Base-by-base conservation (phyloP, 305 asterid genomes). In the Fraxinus baroniana region DNA sequence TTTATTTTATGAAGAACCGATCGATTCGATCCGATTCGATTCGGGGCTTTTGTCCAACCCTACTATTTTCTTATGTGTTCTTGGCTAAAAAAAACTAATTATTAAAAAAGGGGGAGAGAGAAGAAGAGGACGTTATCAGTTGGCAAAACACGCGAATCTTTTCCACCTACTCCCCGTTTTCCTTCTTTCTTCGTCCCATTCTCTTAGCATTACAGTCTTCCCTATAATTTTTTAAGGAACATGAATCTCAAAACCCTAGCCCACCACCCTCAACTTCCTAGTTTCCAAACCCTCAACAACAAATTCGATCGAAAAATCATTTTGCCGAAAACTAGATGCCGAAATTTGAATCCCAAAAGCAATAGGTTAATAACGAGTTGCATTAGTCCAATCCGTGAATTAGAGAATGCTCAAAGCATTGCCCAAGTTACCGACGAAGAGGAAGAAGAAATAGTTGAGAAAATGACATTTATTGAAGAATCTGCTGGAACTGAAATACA, bases 241-340 rank as follows among this genome's bases (percentile, higher is more conserved):
- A 91, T 91, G 95, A 83, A 81, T 84, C 85, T 89, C 15, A 81
- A 73, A 84, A 77, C 91, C 82, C 92, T 90, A 55, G 66, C 83
- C 81, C 85, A 85, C 64, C 84, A 79, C 55, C 83, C 82, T 64
- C 86, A 70, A 82, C 20, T 79, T 86, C 89, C 81, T 7, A 62
- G 28, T 78, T 79, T 87, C 37, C 84, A 46, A 55, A 62, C 78
- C 9, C 82, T 84, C 7, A 52, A 36, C 78, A 20, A 28, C 33
- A 84, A 52, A 76, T 72, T 84, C 44, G 85, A 70, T 52, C 88
- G 86, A 72, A 84, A 55, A 33, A 70, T 79, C 76, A 17, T 79
- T 71, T 41, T 78, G 26, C 79, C 84, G 37, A 75, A 60, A 3
- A 55, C 81, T 36, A 41, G 73, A 36, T 62, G 26, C 79, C 86